Conservation (phyloP, 2,329 filamentous ascomycete genomes). For the Trichoderma koningiopsis region DNA sequence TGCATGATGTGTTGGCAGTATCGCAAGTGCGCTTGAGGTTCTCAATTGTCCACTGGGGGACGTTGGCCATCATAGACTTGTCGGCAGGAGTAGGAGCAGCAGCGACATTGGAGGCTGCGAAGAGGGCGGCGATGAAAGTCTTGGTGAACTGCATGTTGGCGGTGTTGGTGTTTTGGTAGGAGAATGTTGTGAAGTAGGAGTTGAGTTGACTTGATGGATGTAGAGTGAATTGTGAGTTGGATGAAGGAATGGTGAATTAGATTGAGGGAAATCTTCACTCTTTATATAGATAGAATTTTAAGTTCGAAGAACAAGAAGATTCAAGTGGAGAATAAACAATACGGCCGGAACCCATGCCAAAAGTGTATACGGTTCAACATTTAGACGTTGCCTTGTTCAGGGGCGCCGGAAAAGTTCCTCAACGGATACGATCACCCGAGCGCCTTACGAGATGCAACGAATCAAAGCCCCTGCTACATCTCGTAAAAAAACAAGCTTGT, state of each 20-base stretch:
- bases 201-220: not conserved
- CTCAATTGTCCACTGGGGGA: slow-evolving; percentile 47
- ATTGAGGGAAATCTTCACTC: not conserved
- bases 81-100: slow-evolving; percentile 40
- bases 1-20: slow-evolving; percentile 43
- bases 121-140: slow-evolving; percentile 41
- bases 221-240: not conserved
- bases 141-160: slow-evolving; percentile 49
- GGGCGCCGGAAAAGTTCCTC: not conserved
- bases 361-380: not conserved
- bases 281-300: slow-evolving; percentile 9
- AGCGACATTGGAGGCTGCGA: slow-evolving; percentile 41
- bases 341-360: not conserved
- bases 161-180: slow-evolving; percentile 22
- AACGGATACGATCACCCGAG: slow-evolving; percentile 19
- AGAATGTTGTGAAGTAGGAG: not conserved
- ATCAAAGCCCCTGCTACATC: not conserved
- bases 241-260: not conserved
- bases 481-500: slow-evolving; percentile 1
- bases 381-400: not conserved
- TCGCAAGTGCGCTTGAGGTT: slow-evolving; percentile 46
- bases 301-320: not conserved
- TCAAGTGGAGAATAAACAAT: not conserved
- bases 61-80: slow-evolving; percentile 45
- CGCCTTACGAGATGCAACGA: not conserved